A percentile compares a stretch with the other conserved stretches of the same genome.
These are phyloP conservation scores for Dactylellina parvicollis DNA, from an alignment of 2,329 filamentous ascomycete genomes.

Conservation along the genomic window DNA sequence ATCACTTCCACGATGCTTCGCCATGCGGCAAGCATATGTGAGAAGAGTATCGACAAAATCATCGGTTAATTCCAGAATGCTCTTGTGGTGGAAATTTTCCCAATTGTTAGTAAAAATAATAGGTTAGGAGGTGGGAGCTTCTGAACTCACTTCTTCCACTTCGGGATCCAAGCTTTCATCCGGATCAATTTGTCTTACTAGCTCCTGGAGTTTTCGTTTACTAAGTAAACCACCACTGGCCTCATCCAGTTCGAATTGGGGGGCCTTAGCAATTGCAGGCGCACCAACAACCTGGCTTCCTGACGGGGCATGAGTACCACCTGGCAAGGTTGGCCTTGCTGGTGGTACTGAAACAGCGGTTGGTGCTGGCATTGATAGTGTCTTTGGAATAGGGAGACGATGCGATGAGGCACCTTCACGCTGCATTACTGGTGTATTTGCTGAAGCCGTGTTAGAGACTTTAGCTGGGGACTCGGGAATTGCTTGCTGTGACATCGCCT, in stretches of 20 bases:
- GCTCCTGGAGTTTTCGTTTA: conserved; percentile 96
- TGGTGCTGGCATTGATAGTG: conserved; percentile 76
- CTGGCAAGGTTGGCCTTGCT: conserved; percentile 82
- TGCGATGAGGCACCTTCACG: conserved; percentile 45
- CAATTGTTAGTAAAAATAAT: conserved; percentile 13
- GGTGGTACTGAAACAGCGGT: conserved; percentile 77
- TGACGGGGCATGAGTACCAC: conserved; percentile 74
- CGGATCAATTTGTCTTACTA: conserved; percentile 89
- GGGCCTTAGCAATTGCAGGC: conserved; percentile 82
- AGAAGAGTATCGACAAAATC: conserved; percentile 94
- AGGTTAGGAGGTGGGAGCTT: background rate
- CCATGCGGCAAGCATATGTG: conserved; percentile 84
- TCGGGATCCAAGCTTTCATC: conserved; percentile 85
- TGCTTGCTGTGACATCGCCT: conserved; percentile 66
- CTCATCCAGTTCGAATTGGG: conserved; percentile 85
- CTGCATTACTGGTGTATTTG: conserved; percentile 50
- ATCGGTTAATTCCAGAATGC: conserved; percentile 86
- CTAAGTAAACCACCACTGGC: conserved; percentile 93
- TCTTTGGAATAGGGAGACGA: conserved; percentile 79
- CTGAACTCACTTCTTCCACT: conserved; percentile 86
- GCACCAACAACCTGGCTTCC: conserved; percentile 86
- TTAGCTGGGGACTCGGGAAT: conserved; percentile 62
- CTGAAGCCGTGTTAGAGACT: conserved; percentile 52
- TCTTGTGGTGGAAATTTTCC: conserved; percentile 65
- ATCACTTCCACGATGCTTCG: conserved; percentile 90